Conservation (phyloP, 768 basidiomycete genomes). For the Leucosporidium creatinivorum region DNA sequence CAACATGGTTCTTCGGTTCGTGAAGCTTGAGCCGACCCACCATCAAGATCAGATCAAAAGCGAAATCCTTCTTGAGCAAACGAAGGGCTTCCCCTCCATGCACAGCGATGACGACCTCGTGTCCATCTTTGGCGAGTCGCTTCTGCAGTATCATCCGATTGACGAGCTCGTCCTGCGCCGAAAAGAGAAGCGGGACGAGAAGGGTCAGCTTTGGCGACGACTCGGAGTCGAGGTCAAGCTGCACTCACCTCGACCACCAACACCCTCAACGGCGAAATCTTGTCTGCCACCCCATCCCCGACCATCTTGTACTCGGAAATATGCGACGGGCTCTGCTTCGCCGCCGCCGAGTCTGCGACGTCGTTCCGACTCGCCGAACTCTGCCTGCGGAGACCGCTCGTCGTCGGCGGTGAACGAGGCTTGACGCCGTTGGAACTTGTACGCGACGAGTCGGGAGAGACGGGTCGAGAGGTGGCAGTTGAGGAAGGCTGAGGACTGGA, state of each 20-base stretch:
- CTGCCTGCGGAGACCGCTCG: too few relatives aligned
- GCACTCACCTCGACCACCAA: conserved; percentile 60
- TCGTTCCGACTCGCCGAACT: too few relatives aligned
- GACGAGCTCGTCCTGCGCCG: conserved; percentile 56
- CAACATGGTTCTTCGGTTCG: too few relatives aligned
- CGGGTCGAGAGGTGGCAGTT: too few relatives aligned
- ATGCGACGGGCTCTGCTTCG: too few relatives aligned
- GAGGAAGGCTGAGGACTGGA: too few relatives aligned
- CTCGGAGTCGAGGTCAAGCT: not conserved
- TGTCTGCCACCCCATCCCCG: too few relatives aligned
- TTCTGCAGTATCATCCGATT: conserved; percentile 66
- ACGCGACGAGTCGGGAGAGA: too few relatives aligned
- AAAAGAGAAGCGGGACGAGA: not conserved
- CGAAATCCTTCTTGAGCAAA: conserved; percentile 50
- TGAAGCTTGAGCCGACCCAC: conserved; percentile 34
- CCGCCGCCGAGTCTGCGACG: too few relatives aligned
- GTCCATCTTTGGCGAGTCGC: conserved; percentile 59
- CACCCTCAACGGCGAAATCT: conserved; percentile 36
- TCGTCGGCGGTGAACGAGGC: too few relatives aligned
- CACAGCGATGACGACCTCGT: conserved; percentile 57
- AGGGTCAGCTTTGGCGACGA: not conserved
- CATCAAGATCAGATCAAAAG: conserved; percentile 71
- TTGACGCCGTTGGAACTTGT: too few relatives aligned
- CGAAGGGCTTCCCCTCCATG: conserved; percentile 71
- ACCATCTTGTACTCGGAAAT: too few relatives aligned